phyloP scores from a whole-genome alignment of 1,284 basidiomycete genomes.

The Taiwanofungus camphoratus region DNA sequence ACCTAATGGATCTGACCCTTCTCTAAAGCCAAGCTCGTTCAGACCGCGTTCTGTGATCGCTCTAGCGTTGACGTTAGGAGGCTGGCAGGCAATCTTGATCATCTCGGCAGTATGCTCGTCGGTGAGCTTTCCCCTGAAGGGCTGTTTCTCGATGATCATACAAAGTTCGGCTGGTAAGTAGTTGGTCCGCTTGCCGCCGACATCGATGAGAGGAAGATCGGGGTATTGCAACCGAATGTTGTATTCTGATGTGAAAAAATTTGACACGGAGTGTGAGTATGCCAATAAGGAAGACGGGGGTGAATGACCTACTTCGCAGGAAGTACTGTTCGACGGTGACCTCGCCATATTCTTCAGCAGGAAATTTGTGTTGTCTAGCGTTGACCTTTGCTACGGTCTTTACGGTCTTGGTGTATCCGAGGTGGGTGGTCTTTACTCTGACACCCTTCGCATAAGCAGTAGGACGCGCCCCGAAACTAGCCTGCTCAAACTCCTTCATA shows the following conservation, averaged over 20 bases:
- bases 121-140: conserved; percentile 64
- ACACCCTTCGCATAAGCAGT: conserved; percentile 54
- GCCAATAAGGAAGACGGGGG: background rate
- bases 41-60: conserved; percentile 56
- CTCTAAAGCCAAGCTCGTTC: conserved; percentile 52
- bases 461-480: conserved; percentile 46
- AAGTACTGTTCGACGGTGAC: conserved; percentile 66
- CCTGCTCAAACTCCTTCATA: conserved; percentile 44
- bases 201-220: conserved; percentile 54
- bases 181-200: conserved; percentile 46
- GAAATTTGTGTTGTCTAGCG: conserved; percentile 50
- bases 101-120: conserved; percentile 64
- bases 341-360: conserved; percentile 40
- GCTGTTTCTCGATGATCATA: conserved; percentile 61
- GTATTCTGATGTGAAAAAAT: conserved; percentile 41
- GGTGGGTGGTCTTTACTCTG: conserved; percentile 50
- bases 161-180: conserved; percentile 66
- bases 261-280: background rate
- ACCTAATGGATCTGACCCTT: conserved; percentile 36
- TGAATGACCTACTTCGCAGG: conserved; percentile 40
- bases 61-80: conserved; percentile 58
- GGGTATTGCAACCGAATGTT: conserved; percentile 43
- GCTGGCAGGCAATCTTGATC: conserved; percentile 62
- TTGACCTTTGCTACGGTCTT: conserved; percentile 41
- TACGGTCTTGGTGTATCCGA: conserved; percentile 57